Base-by-base conservation (phyloP, 2,329 filamentous ascomycete genomes). In the Cladophialophora yegresii region DNA sequence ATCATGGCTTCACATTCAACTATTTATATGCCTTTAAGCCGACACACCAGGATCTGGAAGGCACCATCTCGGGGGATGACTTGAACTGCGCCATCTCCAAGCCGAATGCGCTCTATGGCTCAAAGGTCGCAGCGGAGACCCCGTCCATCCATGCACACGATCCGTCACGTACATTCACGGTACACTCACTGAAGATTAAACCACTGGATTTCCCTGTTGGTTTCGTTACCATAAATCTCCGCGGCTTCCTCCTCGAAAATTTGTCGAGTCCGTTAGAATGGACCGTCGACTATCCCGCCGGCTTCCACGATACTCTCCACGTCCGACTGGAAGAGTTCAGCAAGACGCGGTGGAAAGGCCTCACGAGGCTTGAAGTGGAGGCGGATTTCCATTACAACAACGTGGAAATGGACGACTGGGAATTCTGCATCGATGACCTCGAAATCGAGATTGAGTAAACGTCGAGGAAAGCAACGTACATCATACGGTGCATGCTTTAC, bases 391-490 rank as follows among this genome's bases (percentile, higher is more conserved):
- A 71, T 22, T 65, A 68, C 33, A 63, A 63, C 20, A 49, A 55
- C 3, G 32, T 64, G 22, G 36, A 13, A 22, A 60, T 72, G 54
- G 47, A 51, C 13, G 71, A 72, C 54, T 73, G 72, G 72, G 72
- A 73, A 57, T 71, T 72, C 62, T 73, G 72, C 43, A 50, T 72
- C 20, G 71, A 72, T 62, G 67, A 72, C 61, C 43, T 73, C 5
- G 60, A 62, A 20, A 28, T 73, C 10, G 61, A 67, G 47, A 50
- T 69, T 10, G 53, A 47, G 3, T 45, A 13, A 22, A 10, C 9
- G n/a, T 22, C 28, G 13, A 13, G 26, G 16, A 9, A 9, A n/a
- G 36, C 36, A 9, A 43, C n/a, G 36, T 43, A 20, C 36, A 6
- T 9, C 7, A 16, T 43, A 43, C 49, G 26, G n/a, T 36, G 33